Conservation (phyloP, 768 basidiomycete species). For the Pleurotus tuoliensis region DNA sequence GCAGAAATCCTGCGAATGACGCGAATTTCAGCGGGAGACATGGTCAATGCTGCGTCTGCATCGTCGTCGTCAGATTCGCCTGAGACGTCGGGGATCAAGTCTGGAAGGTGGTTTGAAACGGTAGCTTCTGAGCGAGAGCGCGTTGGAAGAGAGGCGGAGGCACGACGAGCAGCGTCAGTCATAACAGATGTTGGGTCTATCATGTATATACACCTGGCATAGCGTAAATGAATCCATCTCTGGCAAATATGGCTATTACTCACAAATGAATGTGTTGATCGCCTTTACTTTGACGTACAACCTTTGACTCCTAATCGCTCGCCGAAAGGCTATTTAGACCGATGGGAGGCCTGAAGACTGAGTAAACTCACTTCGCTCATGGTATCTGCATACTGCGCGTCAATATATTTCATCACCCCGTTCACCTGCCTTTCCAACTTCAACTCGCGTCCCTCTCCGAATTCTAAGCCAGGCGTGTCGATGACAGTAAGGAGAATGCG, state of each 20-base stretch:
- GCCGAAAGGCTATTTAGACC: conserved; percentile 42
- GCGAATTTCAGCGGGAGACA: conserved; percentile 76
- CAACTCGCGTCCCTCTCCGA: conserved; percentile 66
- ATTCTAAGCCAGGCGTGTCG: conserved; percentile 85
- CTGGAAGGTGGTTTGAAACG: conserved; percentile 48
- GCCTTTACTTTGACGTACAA: conserved; percentile 80
- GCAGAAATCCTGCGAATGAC: conserved; percentile 73
- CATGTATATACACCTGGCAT: conserved; percentile 74
- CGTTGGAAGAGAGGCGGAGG: conserved; percentile 42
- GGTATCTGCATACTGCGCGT: conserved; percentile 79
- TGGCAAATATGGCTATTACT: conserved; percentile 23
- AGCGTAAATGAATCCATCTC: conserved; percentile 5
- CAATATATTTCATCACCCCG: conserved; percentile 70
- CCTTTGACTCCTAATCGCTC: conserved; percentile 72
- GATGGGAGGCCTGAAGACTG: background rate
- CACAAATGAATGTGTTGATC: conserved; percentile 90
- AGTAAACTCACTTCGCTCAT: conserved; percentile 68
- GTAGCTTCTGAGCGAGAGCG: conserved; percentile 63
- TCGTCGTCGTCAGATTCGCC: conserved; percentile 49
- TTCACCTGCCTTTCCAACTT: conserved; percentile 79
- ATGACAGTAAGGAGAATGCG: conserved; percentile 75
- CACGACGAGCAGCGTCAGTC: conserved; percentile 48
- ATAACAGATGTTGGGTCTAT: conserved; percentile 73
- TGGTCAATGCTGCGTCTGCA: conserved; percentile 46
- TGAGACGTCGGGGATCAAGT: conserved; percentile 52